Base-by-base conservation (phyloP, 1,284 basidiomycete species). In the Trametes versicolor region DNA sequence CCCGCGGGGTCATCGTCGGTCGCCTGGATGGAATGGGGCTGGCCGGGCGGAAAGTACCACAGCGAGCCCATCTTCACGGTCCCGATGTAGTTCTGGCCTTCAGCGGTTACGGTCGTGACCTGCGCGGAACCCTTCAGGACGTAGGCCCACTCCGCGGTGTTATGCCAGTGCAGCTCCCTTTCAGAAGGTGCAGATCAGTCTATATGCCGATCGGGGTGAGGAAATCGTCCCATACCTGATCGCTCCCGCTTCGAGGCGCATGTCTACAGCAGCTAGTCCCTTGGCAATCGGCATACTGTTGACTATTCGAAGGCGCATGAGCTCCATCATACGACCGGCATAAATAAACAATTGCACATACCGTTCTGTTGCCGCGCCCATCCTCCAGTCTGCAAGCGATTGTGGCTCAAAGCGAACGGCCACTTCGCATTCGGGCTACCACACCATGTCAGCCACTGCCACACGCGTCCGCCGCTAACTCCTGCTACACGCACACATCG, bases 91-190 rank as follows among this genome's bases (percentile, higher is more conserved):
- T 89, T 92, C 65, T 81, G 82, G 2, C 91, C 91, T 1, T 89
- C 77, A 1, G 81, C 62, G 70, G 90, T 86, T 15, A 93, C 83
- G 0, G 87, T 77, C 0, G 89, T 83, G 43, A 94, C 77, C 74
- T 90, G 87, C 1, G 84, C 85, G 6, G 79, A 79, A 49, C 90
- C 90, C 87, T 83, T 87, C 49, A 91, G 71, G 21, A 91, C 82
- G 65, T 90, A 91, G 0, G 86, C 87, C 90, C 89, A 91, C 85
- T 93, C 91, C 34, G 85, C 80, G 4, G 85, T 87, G 61, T 81
- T 85, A 73, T 93, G 90, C 90, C 91, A 92, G 72, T 92, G 91
- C 32, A 92, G 80, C 74, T 93, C 90, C 21, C 90, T 89, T 62
- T 8, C 21, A 50, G 25, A n/a, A n/a, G n/a, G n/a, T n/a, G n/a